A percentile compares a stretch with the other conserved stretches of the same genome.
Evolutionary conservation across 768 basidiomycete species (phyloP).

Genomic region (Termitomyces sp.): DNA sequence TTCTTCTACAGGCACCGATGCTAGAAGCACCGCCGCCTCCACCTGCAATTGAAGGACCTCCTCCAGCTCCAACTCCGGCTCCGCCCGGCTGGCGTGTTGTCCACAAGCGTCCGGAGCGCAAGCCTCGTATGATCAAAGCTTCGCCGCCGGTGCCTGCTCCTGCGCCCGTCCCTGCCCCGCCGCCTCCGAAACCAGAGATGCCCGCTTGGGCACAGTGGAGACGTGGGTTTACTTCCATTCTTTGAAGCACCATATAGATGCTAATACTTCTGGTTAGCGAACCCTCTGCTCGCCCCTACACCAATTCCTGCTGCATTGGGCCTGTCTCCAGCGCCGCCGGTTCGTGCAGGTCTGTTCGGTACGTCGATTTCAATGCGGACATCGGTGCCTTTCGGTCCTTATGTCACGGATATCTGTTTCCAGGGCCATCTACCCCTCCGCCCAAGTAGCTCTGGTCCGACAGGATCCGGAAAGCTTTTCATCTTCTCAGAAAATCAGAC

Average conservation of each 20-base stretch:
- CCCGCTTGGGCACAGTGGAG: constrained; percentile 89
- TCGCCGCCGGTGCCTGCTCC: constrained; percentile 37
- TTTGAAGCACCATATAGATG: neutral
- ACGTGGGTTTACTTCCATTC: constrained; percentile 44
- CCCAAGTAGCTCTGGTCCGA: neutral
- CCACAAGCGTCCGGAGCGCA: constrained; percentile 58
- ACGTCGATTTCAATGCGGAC: neutral
- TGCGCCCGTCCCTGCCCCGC: constrained; percentile 37
- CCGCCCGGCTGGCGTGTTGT: constrained; percentile 65
- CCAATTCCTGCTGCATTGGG: constrained; percentile 32
- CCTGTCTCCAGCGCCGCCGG: constrained; percentile 43
- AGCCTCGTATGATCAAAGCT: constrained; percentile 41
- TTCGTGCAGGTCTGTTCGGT: constrained; percentile 70
- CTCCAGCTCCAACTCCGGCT: constrained; percentile 51
- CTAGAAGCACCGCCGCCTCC: constrained; percentile 32
- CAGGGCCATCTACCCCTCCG: constrained; percentile 8
- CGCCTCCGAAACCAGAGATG: constrained; percentile 47
- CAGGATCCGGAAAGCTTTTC: neutral
- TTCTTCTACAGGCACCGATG: constrained; percentile 25
- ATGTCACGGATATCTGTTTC: neutral
- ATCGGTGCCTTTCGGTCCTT: neutral
- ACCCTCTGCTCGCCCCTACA: constrained; percentile 56
- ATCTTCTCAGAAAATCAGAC: neutral
- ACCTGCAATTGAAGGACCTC: constrained; percentile 44
- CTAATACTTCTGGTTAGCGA: constrained; percentile 40